Conservation (phyloP, 2,329 filamentous ascomycete species). For the Fusarium anthophilum region DNA sequence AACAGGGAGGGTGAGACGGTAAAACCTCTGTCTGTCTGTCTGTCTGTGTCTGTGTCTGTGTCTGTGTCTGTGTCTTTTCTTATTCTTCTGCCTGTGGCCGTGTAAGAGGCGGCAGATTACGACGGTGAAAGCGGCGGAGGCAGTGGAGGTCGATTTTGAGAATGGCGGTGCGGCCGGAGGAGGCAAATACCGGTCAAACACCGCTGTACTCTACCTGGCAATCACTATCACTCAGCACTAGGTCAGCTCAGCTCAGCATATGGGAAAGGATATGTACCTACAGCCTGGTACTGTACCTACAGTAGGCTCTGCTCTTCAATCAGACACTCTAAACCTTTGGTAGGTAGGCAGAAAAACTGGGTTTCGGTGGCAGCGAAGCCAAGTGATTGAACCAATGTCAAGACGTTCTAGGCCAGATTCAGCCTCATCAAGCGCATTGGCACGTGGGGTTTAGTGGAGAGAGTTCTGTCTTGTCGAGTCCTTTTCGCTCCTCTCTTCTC, state of each 20-base stretch:
- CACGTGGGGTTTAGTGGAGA: slow-evolving; percentile 42
- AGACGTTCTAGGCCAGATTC: slow-evolving; percentile 43
- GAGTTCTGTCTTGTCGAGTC: slow-evolving; percentile 15
- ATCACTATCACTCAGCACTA: slow-evolving; percentile 20
- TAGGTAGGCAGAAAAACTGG: slow-evolving; percentile 25
- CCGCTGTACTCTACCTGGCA: background rate
- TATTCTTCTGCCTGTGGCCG: slow-evolving; percentile 20
- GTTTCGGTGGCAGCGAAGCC: slow-evolving; percentile 28
- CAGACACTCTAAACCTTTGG: background rate
- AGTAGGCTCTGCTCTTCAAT: background rate
- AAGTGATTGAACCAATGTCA: slow-evolving; percentile 32
- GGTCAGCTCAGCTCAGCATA: background rate
- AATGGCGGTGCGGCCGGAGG: slow-evolving; percentile 34
- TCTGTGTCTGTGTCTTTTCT: background rate
- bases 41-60: too few relatives aligned
- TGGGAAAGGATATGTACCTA: background rate
- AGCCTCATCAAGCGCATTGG: slow-evolving; percentile 42
- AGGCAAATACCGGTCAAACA: slow-evolving; percentile 8
- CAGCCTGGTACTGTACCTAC: slow-evolving; percentile 2
- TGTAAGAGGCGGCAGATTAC: slow-evolving; percentile 43
- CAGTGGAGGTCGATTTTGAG: slow-evolving; percentile 28
- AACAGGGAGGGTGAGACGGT: slow-evolving; percentile 13
- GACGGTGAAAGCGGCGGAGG: slow-evolving; percentile 43
- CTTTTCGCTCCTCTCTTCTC: slow-evolving; percentile 3
- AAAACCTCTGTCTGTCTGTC: slow-evolving; percentile 7